These are phyloP conservation scores for Wickerhamiella bombiphila DNA, from an alignment of 805 yeast species.

Conservation along the genomic window DNA sequence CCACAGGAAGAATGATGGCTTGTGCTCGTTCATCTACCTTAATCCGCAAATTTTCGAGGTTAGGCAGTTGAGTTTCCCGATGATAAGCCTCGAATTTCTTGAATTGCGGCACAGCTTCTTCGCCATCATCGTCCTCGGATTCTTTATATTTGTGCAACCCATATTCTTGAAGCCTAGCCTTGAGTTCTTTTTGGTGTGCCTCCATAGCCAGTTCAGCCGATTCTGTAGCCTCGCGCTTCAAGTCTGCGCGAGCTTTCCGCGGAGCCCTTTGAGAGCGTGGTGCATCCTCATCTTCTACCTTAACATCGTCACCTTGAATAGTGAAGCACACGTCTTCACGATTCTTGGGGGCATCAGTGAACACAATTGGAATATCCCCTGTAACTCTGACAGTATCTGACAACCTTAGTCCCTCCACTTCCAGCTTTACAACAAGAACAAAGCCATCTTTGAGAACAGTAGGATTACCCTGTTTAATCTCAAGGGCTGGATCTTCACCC, in stretches of 20 bases:
- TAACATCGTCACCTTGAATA: slow-evolving; percentile 42
- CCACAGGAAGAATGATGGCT: slow-evolving; percentile 77
- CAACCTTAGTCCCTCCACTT: slow-evolving; percentile 45
- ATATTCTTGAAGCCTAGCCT: slow-evolving; percentile 71
- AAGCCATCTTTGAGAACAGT: slow-evolving; percentile 56
- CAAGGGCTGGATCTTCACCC: slow-evolving; percentile 63
- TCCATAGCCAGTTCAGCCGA: slow-evolving; percentile 66
- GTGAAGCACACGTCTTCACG: slow-evolving; percentile 69
- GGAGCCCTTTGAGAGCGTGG: slow-evolving; percentile 5
- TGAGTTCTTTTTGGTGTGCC: slow-evolving; percentile 69
- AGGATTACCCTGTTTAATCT: slow-evolving; percentile 60
- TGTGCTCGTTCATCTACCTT: slow-evolving; percentile 80
- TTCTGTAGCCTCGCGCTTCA: slow-evolving; percentile 35
- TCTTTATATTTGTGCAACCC: slow-evolving; percentile 40
- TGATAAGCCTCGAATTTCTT: slow-evolving; percentile 88
- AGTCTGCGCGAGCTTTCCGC: slow-evolving; percentile 10
- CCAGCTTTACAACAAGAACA: slow-evolving; percentile 55
- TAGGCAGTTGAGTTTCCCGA: slow-evolving; percentile 84
- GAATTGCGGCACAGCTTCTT: slow-evolving; percentile 40
- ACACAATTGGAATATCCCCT: slow-evolving; percentile 41
- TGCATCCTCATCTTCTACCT: slow-evolving; percentile 24
- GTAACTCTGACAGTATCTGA: slow-evolving; percentile 71
- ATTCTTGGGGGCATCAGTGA: slow-evolving; percentile 61
- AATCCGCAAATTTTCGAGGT: slow-evolving; percentile 67
- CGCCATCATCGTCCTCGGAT: slow-evolving; percentile 10